Evolutionary conservation across 164 flowering plant genomes (phyloP).

Genomic region (Kingdonia uniflora): DNA sequence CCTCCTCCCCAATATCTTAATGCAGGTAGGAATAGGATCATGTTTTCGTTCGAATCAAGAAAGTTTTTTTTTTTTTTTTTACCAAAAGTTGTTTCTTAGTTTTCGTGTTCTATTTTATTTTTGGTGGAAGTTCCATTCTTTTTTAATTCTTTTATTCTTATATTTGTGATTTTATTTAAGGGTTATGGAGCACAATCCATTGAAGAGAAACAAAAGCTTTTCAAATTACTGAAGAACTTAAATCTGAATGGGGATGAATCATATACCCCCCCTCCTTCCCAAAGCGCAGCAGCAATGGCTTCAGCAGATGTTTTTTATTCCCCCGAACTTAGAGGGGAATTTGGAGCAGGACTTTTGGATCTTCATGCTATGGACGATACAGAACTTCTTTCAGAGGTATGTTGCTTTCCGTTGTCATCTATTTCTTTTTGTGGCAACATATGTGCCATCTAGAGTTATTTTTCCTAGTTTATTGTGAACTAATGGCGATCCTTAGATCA

Average conservation of each 20-base stretch:
- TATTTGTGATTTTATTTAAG: conserved; percentile 22
- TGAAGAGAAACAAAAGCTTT: conserved; percentile 94
- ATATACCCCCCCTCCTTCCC: conserved; percentile 65
- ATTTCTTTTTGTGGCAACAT: too few species aligned
- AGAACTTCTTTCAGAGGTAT: conserved; percentile 89
- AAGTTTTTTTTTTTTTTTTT: too few species aligned
- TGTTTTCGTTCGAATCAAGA: too few species aligned
- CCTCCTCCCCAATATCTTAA: conserved; percentile 68
- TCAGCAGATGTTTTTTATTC: conserved; percentile 63
- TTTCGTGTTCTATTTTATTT: not conserved
- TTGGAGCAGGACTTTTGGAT: conserved; percentile 98
- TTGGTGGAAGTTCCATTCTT: not conserved
- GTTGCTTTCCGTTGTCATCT: not conserved
- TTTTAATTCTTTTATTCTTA: too few species aligned
- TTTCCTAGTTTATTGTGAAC: too few species aligned
- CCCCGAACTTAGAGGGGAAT: conserved; percentile 84
- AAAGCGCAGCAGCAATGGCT: conserved; percentile 39
- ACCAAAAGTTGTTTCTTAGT: not conserved
- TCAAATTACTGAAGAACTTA: conserved; percentile 81
- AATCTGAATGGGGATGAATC: conserved; percentile 87
- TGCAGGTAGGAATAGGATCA: conserved; percentile 52
- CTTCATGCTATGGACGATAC: conserved; percentile 99
- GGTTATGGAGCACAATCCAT: conserved; percentile 95
- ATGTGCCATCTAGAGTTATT: too few species aligned
- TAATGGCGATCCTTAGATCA: too few species aligned